These are phyloP conservation scores for Salix exigua DNA, from an alignment of 345 rosid species.

Conservation along the genomic window DNA sequence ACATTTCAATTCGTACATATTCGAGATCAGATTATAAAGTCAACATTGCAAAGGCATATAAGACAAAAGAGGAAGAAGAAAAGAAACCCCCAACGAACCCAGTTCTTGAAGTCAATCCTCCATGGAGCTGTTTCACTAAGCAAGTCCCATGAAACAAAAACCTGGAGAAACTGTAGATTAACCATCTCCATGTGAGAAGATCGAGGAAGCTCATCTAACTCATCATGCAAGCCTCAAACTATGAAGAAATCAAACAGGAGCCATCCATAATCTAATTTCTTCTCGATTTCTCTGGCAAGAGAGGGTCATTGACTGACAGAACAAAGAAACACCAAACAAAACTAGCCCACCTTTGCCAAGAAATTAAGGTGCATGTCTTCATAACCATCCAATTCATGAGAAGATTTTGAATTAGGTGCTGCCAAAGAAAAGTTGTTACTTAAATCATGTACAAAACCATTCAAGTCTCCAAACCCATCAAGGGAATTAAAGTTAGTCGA, in stretches of 20 bases:
- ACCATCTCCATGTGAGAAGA: not conserved
- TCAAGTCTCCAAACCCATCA: constrained; percentile 8
- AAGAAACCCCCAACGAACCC: not conserved
- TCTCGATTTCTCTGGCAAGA: not conserved
- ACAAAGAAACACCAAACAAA: not conserved
- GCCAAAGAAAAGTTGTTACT: not conserved
- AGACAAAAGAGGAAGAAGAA: not conserved
- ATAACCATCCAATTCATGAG: constrained; percentile 3
- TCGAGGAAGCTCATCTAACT: not conserved
- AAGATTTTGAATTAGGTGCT: not conserved
- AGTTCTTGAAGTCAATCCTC: not conserved
- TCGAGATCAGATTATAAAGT: not conserved
- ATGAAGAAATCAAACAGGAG: constrained; percentile 1
- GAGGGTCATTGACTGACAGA: not conserved
- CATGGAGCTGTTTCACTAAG: not conserved
- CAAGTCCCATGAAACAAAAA: not conserved
- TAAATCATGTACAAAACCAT: not conserved
- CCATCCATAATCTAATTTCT: constrained; percentile 13
- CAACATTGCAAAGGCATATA: not conserved
- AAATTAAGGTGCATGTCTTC: not conserved
- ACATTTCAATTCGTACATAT: not conserved
- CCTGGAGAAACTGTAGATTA: not conserved
- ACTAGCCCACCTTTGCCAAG: not conserved
- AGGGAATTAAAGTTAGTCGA: not conserved
- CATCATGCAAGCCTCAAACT: not conserved